Evolutionary conservation across 768 basidiomycete genomes (phyloP), one percentile per base, ranked within the genome.

Genomic region (Mycena albidolilacea): DNA sequence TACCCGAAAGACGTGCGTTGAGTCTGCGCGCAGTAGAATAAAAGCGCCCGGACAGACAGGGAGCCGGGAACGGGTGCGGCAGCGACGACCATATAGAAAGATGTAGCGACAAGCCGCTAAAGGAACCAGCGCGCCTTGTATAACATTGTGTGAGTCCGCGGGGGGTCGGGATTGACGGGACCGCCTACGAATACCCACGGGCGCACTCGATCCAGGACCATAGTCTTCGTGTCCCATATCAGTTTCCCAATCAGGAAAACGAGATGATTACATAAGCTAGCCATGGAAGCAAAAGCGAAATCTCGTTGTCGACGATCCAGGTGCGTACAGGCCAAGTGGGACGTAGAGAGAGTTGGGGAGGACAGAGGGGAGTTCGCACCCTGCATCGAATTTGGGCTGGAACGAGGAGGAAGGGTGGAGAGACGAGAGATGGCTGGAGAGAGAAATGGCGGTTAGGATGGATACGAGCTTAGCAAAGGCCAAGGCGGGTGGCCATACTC

Each of bases 391-490:
- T 52, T 21, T 52, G 21, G 11, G 21, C n/a, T 52, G 50, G 21
- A 52, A 52, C 7, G 7, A 14, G 50, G n/a, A 12, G 50, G 21
- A 21, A 52, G n/a, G 50, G 50, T 52, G 50, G n/a, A 52, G 50
- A 52, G 50, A 52, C 50, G 50, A 52, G 50, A 21, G 50, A 52
- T 52, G 14, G 50, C 50, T 52, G 46, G 46, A 43, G 41, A 43
- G 41, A 43, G 41, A 43, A 43, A 43, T 43, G 41, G 41, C 41
- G 41, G 41, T 43, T 43, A 7, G 41, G 41, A 43, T 43, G 41
- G 41, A 43, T 43, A 43, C 41, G 6, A 43, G 41, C 41, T 1
- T 43, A 9, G 41, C 41, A 5, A 43, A 43, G 7, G 41, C 41
- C 7, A 43, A 43, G 41, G 41, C 41, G 41, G 41, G 41, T 43